A percentile compares a stretch with the other conserved stretches of the same genome.
These are phyloP conservation scores for Yarrowia osloensis DNA, from an alignment of 805 yeast genomes.

Conservation along the genomic window DNA sequence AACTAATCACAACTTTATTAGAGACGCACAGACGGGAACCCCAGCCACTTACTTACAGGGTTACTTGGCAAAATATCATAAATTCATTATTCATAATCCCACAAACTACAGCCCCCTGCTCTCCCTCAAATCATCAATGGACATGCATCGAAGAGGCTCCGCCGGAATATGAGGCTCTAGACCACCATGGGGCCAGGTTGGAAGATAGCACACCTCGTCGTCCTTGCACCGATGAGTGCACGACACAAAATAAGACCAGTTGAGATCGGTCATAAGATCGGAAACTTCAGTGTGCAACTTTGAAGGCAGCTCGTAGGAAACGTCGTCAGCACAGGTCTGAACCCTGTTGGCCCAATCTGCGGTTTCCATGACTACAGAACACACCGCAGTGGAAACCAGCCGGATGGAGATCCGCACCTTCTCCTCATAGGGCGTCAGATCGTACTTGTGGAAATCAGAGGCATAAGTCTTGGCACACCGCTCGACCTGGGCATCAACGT, in stretches of 20 bases:
- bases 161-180: conserved; percentile 15
- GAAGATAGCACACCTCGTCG: conserved; percentile 15
- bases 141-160: not conserved
- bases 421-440: conserved; percentile 4
- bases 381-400: not conserved
- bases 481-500: conserved; percentile 1
- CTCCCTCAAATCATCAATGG: not conserved
- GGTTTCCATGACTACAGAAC: conserved; percentile 3
- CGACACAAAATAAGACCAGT: conserved; percentile 13
- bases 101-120: not conserved
- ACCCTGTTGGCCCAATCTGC: conserved; percentile 13
- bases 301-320: not conserved
- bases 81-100: not conserved
- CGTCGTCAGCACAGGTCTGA: not conserved
- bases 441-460: not conserved
- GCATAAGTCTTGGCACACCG: not conserved
- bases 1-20: too few species aligned
- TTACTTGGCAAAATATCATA: not conserved
- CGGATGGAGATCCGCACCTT: not conserved
- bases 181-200: conserved; percentile 21
- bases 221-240: conserved; percentile 14
- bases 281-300: not conserved
- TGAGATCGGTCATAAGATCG: not conserved
- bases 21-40: too few species aligned
- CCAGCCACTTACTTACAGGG: too few species aligned